Evolutionary conservation across 768 basidiomycete species (phyloP), one percentile per base, ranked within the genome.

Genomic region (Zangia roseola): DNA sequence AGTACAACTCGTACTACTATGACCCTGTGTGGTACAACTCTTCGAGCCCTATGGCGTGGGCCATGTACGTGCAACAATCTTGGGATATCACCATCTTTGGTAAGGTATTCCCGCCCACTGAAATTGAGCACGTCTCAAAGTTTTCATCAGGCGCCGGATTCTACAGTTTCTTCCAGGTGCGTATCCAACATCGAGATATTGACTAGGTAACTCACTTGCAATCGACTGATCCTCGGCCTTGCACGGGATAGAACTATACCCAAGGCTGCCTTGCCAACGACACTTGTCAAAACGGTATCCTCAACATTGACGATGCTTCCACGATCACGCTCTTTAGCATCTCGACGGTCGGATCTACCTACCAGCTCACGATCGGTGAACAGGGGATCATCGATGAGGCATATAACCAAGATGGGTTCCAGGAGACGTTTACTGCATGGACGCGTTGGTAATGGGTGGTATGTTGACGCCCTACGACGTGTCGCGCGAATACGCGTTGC

Each of bases 81-180:
- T 61, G 60, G 49, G 62, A 70, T 52, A 72, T 80, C 34, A 62
- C 74, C 5, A 53, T 80, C 49, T 80, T 75, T 55, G 79, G 76
- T 70, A 28, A 45, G 63, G 21, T 13, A 4, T 4, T 23, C 31
- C 23, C 17, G 2, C 43, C 21, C 10, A 16, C 47, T 30, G 21
- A 12, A 7, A 10, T 8, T 6, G 13, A 28, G 6, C 3, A 25
- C 34, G 19, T 47, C 52, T 59, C 19, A 46, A 9, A 13, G 19
- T 50, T 34, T 3, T 14, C 6, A 37, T 20, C 43, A 75, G 74
- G 78, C 30, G 76, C 71, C 5, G 79, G 79, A 1, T 63, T 77
- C 40, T 81, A 81, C 64, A 76, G 71, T 58, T 81, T 81, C 67
- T 81, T 74, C 75, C 65, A 68, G 59, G 76, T 72, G 57, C 43